phyloP scores from a whole-genome alignment of 2,329 filamentous ascomycete species.

The Ascochyta viciae-villosae region DNA sequence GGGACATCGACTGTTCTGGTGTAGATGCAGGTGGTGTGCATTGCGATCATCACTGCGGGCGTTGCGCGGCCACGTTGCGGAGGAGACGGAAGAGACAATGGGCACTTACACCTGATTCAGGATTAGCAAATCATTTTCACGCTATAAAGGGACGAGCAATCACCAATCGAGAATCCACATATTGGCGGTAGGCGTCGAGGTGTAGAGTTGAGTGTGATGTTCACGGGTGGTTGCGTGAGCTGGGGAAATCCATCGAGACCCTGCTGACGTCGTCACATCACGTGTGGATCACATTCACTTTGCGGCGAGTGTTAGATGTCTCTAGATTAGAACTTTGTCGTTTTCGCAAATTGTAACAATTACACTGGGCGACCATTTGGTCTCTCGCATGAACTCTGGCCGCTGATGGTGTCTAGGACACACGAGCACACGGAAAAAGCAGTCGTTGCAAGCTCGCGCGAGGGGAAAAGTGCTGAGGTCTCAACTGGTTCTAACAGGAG shows the following conservation, averaged over 20 bases:
- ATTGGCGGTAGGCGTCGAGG: background rate
- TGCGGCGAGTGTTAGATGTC: background rate
- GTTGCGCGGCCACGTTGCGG: constrained; percentile 1
- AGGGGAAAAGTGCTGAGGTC: too few relatives aligned
- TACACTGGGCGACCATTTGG: too few relatives aligned
- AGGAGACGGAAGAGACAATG: constrained; percentile 7
- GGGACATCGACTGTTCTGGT: background rate
- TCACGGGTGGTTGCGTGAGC: background rate
- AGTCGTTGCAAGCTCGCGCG: too few relatives aligned
- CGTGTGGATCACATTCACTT: constrained; percentile 1
- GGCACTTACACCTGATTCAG: constrained; percentile 41
- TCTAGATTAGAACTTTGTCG: background rate
- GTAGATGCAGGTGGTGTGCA: background rate
- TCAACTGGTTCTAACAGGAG: too few relatives aligned
- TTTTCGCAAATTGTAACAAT: too few relatives aligned
- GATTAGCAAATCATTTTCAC: constrained; percentile 18
- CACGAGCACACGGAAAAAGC: too few relatives aligned
- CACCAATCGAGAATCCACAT: constrained; percentile 97
- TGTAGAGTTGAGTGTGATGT: background rate
- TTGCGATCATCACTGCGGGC: background rate
- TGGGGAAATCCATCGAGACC: constrained; percentile 9
- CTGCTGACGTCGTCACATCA: constrained; percentile 19
- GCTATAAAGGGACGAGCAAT: background rate
- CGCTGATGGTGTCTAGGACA: too few relatives aligned
- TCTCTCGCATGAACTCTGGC: too few relatives aligned